Percentiles rank a stretch among this genome's conserved stretches.
phyloP scores from a whole-genome alignment of 2,329 filamentous ascomycete genomes.

The Tolypocladium ophioglossoides region DNA sequence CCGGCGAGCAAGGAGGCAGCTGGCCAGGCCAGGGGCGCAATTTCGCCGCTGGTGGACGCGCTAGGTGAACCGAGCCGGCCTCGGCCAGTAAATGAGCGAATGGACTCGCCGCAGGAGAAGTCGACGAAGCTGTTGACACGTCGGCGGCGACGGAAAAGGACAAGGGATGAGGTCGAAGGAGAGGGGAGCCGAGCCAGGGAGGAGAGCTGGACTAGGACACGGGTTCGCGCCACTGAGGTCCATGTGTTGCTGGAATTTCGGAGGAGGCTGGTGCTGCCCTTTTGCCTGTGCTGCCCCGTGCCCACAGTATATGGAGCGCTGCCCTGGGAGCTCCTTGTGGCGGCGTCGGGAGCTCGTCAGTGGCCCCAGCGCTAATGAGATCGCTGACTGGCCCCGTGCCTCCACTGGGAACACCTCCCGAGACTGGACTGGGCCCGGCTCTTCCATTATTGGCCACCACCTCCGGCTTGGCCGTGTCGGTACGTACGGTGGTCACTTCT shows the following conservation, averaged over 20 bases:
- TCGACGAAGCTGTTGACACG: background rate
- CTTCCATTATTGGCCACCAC: background rate
- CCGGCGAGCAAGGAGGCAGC: background rate
- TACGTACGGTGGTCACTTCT: background rate
- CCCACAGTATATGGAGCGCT: background rate
- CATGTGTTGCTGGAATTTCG: background rate
- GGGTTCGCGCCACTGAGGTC: background rate
- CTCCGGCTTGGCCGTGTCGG: background rate
- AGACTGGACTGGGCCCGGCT: background rate
- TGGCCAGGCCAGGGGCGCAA: background rate
- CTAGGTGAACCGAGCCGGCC: background rate
- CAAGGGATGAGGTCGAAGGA: background rate
- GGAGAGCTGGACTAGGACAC: background rate
- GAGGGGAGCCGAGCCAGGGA: background rate
- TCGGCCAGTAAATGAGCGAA: background rate
- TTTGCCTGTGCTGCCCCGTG: background rate
- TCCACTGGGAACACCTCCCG: background rate
- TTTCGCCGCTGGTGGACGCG: background rate
- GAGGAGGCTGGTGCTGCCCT: background rate
- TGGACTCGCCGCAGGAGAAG: background rate
- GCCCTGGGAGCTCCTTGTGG: background rate
- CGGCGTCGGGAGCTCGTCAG: background rate
- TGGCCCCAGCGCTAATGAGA: background rate
- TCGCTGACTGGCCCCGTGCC: background rate
- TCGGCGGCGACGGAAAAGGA: background rate